Conservation (phyloP, 2,329 filamentous ascomycete genomes). For the Arthrobotrys iridis region DNA sequence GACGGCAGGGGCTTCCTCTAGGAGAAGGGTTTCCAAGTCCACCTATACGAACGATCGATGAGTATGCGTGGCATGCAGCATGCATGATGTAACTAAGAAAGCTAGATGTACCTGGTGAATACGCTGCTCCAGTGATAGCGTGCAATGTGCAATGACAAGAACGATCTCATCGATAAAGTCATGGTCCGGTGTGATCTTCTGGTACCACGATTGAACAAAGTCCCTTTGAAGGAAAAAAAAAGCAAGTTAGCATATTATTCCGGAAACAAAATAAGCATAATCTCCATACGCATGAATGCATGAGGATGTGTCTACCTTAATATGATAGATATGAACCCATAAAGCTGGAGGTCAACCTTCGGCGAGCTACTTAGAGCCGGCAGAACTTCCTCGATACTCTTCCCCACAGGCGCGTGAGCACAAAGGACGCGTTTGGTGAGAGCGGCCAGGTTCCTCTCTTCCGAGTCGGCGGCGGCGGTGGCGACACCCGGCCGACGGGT, state of each 20-base stretch:
- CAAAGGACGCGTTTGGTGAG: slow-evolving; percentile 87
- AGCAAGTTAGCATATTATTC: slow-evolving; percentile 15
- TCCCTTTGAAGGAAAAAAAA: slow-evolving; percentile 68
- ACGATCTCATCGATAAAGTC: slow-evolving; percentile 87
- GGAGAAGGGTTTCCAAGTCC: slow-evolving; percentile 81
- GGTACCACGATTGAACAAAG: slow-evolving; percentile 93
- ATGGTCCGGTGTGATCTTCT: slow-evolving; percentile 88
- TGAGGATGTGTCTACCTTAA: slow-evolving; percentile 62
- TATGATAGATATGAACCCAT: slow-evolving; percentile 88
- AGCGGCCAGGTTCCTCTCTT: slow-evolving; percentile 73
- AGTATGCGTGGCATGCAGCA: slow-evolving; percentile 4
- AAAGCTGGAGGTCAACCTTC: slow-evolving; percentile 90
- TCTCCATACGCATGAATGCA: background rate
- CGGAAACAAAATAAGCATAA: background rate
- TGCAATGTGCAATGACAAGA: slow-evolving; percentile 91
- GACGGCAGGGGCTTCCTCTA: slow-evolving; percentile 88
- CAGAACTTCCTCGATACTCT: slow-evolving; percentile 80
- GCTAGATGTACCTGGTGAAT: slow-evolving; percentile 71
- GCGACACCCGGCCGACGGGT: slow-evolving; percentile 59
- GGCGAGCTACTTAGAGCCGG: slow-evolving; percentile 94
- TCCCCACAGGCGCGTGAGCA: slow-evolving; percentile 72
- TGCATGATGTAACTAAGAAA: slow-evolving; percentile 17
- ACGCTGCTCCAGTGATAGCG: slow-evolving; percentile 84
- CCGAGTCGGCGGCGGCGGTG: slow-evolving; percentile 75
- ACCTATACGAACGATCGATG: slow-evolving; percentile 27